Conservation (phyloP, 2,329 filamentous ascomycete species). For the Calonectria naviculata region DNA sequence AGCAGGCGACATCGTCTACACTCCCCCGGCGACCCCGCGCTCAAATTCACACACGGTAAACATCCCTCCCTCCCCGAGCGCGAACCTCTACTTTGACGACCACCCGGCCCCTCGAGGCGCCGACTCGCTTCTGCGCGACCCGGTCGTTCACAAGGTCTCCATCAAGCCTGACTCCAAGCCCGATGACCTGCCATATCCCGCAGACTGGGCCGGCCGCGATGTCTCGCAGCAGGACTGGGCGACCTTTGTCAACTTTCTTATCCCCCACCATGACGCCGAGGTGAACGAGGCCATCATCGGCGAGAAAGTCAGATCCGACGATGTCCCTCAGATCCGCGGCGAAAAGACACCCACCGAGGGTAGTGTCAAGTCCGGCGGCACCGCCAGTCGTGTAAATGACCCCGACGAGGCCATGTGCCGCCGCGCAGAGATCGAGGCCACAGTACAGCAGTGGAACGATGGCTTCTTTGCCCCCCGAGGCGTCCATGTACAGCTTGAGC, state of each 20-base stretch:
- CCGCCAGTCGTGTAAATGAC: conserved; percentile 10
- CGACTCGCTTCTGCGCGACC: conserved; percentile 33
- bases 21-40: conserved; percentile 61
- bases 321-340: conserved; percentile 41
- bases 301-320: conserved; percentile 60
- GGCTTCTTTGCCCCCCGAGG: conserved; percentile 65
- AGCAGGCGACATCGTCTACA: conserved; percentile 59
- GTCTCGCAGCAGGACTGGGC: conserved; percentile 66
- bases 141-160: conserved; percentile 47
- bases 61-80: conserved; percentile 35
- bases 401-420: conserved; percentile 38
- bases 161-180: conserved; percentile 51
- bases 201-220: conserved; percentile 54
- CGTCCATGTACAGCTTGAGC: conserved; percentile 53
- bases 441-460: conserved; percentile 66
- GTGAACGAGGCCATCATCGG: conserved; percentile 60
- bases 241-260: conserved; percentile 67
- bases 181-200: conserved; percentile 56
- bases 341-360: conserved; percentile 32
- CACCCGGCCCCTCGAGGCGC: conserved; percentile 47
- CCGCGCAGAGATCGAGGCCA: conserved; percentile 49
- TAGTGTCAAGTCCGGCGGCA: conserved; percentile 17
- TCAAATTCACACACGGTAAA: conserved; percentile 32
- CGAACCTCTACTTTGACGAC: conserved; percentile 57
- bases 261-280: conserved; percentile 58